Evolutionary conservation across 495 filamentous ascomycete species (phyloP).

Genomic region (Penicillium coprophilum): DNA sequence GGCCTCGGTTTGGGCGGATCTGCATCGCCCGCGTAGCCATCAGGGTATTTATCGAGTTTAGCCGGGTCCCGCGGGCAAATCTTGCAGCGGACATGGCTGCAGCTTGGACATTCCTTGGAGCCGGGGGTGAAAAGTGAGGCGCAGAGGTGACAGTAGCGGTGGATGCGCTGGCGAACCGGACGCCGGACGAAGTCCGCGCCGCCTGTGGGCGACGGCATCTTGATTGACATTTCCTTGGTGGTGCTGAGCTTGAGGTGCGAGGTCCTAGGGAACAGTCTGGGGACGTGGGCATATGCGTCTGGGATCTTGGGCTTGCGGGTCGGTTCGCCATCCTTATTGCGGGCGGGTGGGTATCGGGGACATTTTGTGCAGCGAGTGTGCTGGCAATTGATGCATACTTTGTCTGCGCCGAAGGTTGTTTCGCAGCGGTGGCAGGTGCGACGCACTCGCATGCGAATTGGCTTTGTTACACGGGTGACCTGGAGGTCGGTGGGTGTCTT

Average conservation of each 20-base stretch:
- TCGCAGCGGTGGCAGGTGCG: conserved; percentile 78
- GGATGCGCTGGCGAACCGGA: conserved; percentile 64
- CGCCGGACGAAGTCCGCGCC: conserved; percentile 71
- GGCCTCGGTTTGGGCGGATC: conserved; percentile 35
- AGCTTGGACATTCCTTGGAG: conserved; percentile 65
- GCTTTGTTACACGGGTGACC: conserved; percentile 75
- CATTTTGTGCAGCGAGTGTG: conserved; percentile 79
- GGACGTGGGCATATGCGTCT: conserved; percentile 19
- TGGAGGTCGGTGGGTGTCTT: conserved; percentile 54
- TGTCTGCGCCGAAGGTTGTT: conserved; percentile 67
- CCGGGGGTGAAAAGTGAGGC: conserved; percentile 57
- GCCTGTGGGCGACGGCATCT: conserved; percentile 60
- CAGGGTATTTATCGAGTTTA: conserved; percentile 70
- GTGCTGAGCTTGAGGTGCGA: conserved; percentile 17
- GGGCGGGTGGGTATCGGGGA: conserved; percentile 61
- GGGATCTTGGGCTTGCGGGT: conserved; percentile 34
- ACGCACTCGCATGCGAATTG: conserved; percentile 88
- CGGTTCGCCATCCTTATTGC: conserved; percentile 26
- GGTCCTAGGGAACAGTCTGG: conserved; percentile 5
- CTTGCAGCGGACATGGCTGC: conserved; percentile 75
- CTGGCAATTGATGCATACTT: conserved; percentile 68
- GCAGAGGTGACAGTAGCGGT: conserved; percentile 78
- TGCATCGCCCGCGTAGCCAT: conserved; percentile 76
- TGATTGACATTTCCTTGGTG: conserved; percentile 19
- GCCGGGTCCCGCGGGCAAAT: conserved; percentile 76